Percentiles rank a stretch among this genome's conserved stretches.
phyloP scores from a whole-genome alignment of 495 filamentous ascomycete genomes.

The Xylaria venustula region DNA sequence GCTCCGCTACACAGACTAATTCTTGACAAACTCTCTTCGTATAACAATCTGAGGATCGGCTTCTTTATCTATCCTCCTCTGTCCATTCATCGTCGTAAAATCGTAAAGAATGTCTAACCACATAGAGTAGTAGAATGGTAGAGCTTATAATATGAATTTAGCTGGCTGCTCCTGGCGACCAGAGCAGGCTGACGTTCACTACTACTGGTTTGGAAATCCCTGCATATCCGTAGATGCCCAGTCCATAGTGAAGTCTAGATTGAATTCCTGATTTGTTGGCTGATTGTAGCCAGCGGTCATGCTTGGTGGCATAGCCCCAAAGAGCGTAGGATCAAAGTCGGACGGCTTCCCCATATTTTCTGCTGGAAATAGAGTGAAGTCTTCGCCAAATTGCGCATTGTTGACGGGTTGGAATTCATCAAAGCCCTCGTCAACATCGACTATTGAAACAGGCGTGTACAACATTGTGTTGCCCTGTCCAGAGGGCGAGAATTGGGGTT shows the following conservation, averaged over 20 bases:
- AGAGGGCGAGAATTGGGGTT: conserved; percentile 58
- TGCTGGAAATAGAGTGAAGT: conserved; percentile 49
- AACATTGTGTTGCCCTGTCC: conserved; percentile 65
- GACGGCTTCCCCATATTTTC: conserved; percentile 23
- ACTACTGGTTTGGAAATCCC: conserved; percentile 21
- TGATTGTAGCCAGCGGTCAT: conserved; percentile 39
- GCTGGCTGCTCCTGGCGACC: too few relatives aligned
- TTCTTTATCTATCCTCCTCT: conserved; percentile 12
- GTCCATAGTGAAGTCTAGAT: conserved; percentile 36
- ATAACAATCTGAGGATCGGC: conserved; percentile 19
- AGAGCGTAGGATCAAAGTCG: conserved; percentile 31
- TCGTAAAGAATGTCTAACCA: conserved; percentile 17
- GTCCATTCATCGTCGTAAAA: conserved; percentile 27
- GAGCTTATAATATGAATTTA: neutral
- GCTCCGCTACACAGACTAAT: conserved; percentile 5
- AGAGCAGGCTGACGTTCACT: neutral
- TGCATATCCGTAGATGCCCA: conserved; percentile 40
- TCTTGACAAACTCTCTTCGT: conserved; percentile 2
- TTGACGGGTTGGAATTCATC: conserved; percentile 42
- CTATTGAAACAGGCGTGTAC: conserved; percentile 57
- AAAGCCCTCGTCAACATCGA: conserved; percentile 46
- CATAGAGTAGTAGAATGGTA: neutral
- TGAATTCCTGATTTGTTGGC: conserved; percentile 42
- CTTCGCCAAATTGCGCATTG: conserved; percentile 33
- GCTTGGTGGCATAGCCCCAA: conserved; percentile 35